A percentile compares a stretch with the other conserved stretches of the same genome.
Evolutionary conservation across 2,329 filamentous ascomycete genomes (phyloP).

Genomic region (Bipolaris zeicola): DNA sequence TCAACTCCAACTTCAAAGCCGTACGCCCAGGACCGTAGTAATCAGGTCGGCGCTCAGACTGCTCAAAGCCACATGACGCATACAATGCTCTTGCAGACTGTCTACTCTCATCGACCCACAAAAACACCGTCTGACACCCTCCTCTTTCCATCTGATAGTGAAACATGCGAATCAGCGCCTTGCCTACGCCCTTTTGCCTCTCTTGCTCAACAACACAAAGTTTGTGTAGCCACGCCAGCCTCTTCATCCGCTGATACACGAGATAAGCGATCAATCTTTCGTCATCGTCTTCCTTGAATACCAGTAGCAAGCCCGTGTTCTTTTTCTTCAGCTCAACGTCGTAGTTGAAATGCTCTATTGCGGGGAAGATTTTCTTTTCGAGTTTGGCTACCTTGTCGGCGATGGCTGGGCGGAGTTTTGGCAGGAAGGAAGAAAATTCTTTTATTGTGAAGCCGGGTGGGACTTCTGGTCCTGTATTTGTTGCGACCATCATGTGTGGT

Average conservation of each 20-base stretch:
- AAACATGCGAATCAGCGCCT: slow-evolving; percentile 53
- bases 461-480: neutral
- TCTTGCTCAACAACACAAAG: slow-evolving; percentile 56
- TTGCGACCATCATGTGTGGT: slow-evolving; percentile 8
- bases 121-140: slow-evolving; percentile 55
- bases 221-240: slow-evolving; percentile 57
- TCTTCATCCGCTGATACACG: slow-evolving; percentile 33
- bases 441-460: slow-evolving; percentile 20
- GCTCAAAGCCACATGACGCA: slow-evolving; percentile 52
- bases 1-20: slow-evolving; percentile 40
- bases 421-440: slow-evolving; percentile 21
- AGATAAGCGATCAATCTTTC: slow-evolving; percentile 52
- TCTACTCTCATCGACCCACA: slow-evolving; percentile 60
- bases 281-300: slow-evolving; percentile 21
- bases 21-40: slow-evolving; percentile 59
- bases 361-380: slow-evolving; percentile 58
- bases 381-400: slow-evolving; percentile 38
- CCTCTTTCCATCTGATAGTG: slow-evolving; percentile 51
- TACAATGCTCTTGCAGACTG: slow-evolving; percentile 55
- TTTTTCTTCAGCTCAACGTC: slow-evolving; percentile 56
- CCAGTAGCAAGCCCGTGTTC: slow-evolving; percentile 53
- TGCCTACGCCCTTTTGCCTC: slow-evolving; percentile 55
- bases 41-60: slow-evolving; percentile 53
- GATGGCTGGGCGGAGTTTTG: slow-evolving; percentile 28
- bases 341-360: slow-evolving; percentile 58